Base-by-base conservation (phyloP, 2,329 filamentous ascomycete genomes). In the Tolypocladium pustulatum region DNA sequence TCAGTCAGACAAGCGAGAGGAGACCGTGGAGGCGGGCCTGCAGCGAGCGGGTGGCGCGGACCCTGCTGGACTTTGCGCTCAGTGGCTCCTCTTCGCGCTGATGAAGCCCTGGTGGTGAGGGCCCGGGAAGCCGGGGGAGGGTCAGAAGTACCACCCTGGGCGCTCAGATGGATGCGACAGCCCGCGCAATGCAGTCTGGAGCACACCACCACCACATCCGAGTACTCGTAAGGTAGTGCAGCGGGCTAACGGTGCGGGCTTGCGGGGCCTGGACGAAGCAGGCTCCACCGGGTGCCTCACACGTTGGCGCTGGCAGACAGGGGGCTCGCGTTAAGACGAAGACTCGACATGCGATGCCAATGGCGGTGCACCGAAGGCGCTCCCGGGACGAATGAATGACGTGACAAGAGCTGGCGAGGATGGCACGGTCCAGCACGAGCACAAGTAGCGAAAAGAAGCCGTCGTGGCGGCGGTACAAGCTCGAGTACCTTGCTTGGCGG, bases 1-100 rank as follows among this genome's bases (percentile, higher is more conserved):
- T n/a, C n/a, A 15, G 25, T 25, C 15, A 34, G 34, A 15, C 25
- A 67, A 58, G 64, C 63, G 59, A 60, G 62, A 63, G 40, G 30
- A 30, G 38, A n/a, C 38, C 13, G 57, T 52, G 40, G 41, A 43
- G 52, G 53, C 55, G 57, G 56, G 52, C 56, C 57, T 57, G 54
- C 52, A 54, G 57, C 55, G 55, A 58, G 57, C 43, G 55, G 43
- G 43, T 57, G 55, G 55, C 55, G 55, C 57, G 32, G 49, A 55
- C 49, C 27, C 60, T 61, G 58, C 49, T 51, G 54, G 27, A 17
- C 53, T 40, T 17, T n/a, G 53, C 37, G 37, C 22, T 37, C 53
- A 27, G 20, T 25, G 52, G 52, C 27, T 51, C 17, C 46, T 51
- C 46, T 32, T 51, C 46, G 17, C 27, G 46, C 46, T 32, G 46